These are phyloP conservation scores for Serendipita sp. DNA, from an alignment of 768 basidiomycete genomes.

Conservation along the genomic window DNA sequence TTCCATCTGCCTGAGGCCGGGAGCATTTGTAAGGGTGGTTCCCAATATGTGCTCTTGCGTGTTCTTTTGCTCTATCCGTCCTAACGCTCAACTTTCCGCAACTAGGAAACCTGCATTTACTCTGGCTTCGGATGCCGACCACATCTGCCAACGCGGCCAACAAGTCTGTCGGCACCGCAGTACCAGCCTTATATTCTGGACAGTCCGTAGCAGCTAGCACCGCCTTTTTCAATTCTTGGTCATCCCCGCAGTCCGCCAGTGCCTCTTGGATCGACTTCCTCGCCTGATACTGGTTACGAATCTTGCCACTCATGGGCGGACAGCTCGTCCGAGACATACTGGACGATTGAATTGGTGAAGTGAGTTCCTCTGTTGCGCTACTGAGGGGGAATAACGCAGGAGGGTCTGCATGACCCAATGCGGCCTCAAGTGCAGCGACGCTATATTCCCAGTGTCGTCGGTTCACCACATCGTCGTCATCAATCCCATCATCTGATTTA, in stretches of 20 bases:
- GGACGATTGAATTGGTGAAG: too few species aligned
- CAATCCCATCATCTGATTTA: too few species aligned
- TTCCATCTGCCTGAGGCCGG: background rate
- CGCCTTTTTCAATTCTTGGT: background rate
- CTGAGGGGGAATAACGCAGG: too few species aligned
- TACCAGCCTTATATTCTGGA: background rate
- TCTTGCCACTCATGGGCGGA: background rate
- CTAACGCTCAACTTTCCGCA: background rate
- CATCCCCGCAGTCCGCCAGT: slow-evolving; percentile 4
- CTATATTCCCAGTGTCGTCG: too few species aligned
- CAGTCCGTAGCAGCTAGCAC: background rate
- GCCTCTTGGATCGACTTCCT: background rate
- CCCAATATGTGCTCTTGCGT: background rate
- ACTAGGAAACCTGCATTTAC: background rate
- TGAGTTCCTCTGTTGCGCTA: too few species aligned
- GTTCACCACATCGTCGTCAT: too few species aligned
- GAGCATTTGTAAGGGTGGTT: background rate
- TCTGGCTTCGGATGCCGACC: background rate
- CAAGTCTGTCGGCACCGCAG: background rate
- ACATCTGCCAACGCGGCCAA: background rate
- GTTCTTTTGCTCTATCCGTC: background rate
- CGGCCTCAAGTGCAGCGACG: too few species aligned
- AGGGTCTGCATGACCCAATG: too few species aligned
- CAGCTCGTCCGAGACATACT: background rate
- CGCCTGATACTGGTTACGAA: background rate